These are phyloP conservation scores for Schwanniomyces vanrijiae DNA, from an alignment of 805 yeast genomes.

Conservation along the genomic window DNA sequence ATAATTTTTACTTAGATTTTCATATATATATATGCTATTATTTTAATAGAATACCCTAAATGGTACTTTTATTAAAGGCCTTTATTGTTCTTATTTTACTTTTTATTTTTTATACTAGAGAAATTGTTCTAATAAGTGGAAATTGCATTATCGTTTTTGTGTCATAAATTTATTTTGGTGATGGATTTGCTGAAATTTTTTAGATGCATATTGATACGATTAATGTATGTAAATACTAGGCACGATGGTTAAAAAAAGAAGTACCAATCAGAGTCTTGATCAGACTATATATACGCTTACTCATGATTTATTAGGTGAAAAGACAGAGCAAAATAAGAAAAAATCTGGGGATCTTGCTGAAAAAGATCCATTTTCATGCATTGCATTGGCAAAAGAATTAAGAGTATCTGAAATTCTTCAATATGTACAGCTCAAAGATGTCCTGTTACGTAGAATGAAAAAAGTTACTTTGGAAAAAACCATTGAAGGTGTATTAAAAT, in stretches of 20 bases:
- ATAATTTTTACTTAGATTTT: no score
- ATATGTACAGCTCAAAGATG: slow-evolving; percentile 64
- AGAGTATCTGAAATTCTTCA: slow-evolving; percentile 50
- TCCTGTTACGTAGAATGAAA: slow-evolving; percentile 68
- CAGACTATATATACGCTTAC: slow-evolving; percentile 57
- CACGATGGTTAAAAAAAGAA: slow-evolving; percentile 12
- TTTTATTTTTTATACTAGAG: no score
- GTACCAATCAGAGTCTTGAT: slow-evolving; percentile 37
- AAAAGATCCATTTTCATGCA: slow-evolving; percentile 37
- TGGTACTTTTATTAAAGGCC: no score
- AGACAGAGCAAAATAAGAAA: slow-evolving; percentile 45
- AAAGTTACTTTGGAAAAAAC: slow-evolving; percentile 61
- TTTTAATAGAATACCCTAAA: no score
- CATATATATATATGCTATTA: no score
- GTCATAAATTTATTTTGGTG: neutral
- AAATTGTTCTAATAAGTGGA: no score
- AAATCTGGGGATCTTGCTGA: slow-evolving; percentile 27
- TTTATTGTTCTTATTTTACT: neutral
- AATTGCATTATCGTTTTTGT: neutral
- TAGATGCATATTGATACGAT: neutral
- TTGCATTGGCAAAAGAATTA: slow-evolving; percentile 65
- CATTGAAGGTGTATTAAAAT: slow-evolving; percentile 57
- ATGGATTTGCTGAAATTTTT: slow-evolving; percentile 1
- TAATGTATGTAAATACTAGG: neutral
- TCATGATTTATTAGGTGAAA: slow-evolving; percentile 58